Evolutionary conservation across 352 stramenopile species (phyloP).

Genomic region (Plasmopara muralis): DNA sequence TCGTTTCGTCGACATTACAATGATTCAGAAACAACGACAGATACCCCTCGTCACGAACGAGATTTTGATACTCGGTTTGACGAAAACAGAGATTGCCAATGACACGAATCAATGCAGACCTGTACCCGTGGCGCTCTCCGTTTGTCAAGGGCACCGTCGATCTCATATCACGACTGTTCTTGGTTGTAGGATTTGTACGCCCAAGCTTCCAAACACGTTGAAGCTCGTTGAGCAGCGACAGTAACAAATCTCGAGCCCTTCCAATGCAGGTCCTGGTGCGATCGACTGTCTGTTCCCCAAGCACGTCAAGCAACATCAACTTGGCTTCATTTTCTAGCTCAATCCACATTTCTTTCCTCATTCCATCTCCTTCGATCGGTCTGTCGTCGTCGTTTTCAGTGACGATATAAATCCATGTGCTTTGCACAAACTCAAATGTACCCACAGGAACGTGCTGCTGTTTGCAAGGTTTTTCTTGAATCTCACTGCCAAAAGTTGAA

Average conservation of each 20-base stretch:
- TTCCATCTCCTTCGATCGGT: conserved; percentile 47
- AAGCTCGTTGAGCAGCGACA: conserved; percentile 50
- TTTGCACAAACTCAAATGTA: conserved; percentile 52
- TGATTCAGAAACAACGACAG: conserved; percentile 84
- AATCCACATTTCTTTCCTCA: conserved; percentile 65
- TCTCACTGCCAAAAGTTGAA: background rate
- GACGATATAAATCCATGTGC: conserved; percentile 44
- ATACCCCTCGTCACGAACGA: conserved; percentile 64
- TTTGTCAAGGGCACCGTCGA: conserved; percentile 4
- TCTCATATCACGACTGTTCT: conserved; percentile 7
- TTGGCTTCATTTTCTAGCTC: conserved; percentile 73
- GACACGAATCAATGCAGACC: conserved; percentile 68
- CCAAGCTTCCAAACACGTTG: conserved; percentile 48
- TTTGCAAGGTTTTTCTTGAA: conserved; percentile 4
- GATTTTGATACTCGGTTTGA: conserved; percentile 57
- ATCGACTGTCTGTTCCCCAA: conserved; percentile 48
- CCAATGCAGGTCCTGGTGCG: conserved; percentile 9
- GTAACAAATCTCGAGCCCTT: conserved; percentile 21
- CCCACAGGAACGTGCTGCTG: conserved; percentile 9
- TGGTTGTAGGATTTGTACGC: conserved; percentile 16
- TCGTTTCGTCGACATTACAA: conserved; percentile 85
- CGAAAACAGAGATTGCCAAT: conserved; percentile 82
- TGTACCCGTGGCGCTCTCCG: conserved; percentile 59
- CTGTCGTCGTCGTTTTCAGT: conserved; percentile 44
- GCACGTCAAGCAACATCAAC: conserved; percentile 59